phyloP scores from a whole-genome alignment of 129 eudicot genomes.

The Cynara cardunculus region DNA sequence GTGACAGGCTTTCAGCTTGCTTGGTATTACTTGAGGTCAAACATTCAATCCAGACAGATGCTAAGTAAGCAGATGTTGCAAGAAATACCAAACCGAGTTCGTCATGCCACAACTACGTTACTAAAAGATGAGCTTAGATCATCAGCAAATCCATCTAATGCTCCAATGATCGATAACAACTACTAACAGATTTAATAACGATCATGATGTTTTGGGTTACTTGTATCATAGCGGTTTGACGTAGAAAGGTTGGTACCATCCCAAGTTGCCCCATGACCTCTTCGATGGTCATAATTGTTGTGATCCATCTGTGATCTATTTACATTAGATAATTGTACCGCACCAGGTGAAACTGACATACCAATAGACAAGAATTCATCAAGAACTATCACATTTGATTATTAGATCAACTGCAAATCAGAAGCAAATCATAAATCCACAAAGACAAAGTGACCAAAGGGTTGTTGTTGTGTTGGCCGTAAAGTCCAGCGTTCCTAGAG shows the following conservation, averaged over 20 bases:
- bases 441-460: neutral
- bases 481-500: neutral
- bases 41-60: slow-evolving; percentile 3
- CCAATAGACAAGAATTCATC: slow-evolving; percentile 26
- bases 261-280: slow-evolving; percentile 56
- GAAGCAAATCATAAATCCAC: neutral
- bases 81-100: neutral
- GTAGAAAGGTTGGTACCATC: slow-evolving; percentile 40
- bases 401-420: neutral
- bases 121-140: neutral
- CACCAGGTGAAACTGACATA: slow-evolving; percentile 47
- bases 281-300: slow-evolving; percentile 52
- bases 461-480: neutral
- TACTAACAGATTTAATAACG: slow-evolving; percentile 11
- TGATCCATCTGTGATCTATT: slow-evolving; percentile 57
- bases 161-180: slow-evolving; percentile 14
- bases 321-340: slow-evolving; percentile 36
- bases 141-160: neutral
- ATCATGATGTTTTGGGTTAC: slow-evolving; percentile 12
- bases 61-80: neutral
- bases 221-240: slow-evolving; percentile 35
- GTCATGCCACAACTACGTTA: neutral
- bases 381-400: neutral
- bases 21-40: too few relatives aligned
- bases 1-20: too few relatives aligned